A percentile compares a stretch with the other conserved stretches of the same genome.
These are phyloP conservation scores for Nitzschia sp. DNA, from an alignment of 108 stramenopile species.

Conservation along the genomic window DNA sequence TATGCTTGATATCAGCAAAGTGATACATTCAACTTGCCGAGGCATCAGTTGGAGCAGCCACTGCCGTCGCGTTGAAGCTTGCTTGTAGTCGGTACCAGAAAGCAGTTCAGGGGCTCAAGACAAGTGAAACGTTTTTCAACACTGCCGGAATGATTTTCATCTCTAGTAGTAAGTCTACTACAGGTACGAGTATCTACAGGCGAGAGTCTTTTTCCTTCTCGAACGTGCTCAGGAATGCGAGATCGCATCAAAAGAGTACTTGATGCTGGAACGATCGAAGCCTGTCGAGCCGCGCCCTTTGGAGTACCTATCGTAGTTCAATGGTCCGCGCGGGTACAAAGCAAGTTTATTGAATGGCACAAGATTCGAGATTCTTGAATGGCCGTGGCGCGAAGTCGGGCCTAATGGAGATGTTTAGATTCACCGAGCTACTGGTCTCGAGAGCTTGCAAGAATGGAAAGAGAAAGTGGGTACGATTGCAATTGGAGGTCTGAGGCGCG, in stretches of 20 bases:
- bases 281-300: too few relatives aligned
- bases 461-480: too few relatives aligned
- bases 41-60: background rate
- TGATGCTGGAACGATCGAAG: constrained; percentile 7
- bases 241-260: constrained; percentile 23
- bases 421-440: too few relatives aligned
- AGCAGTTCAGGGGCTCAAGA: constrained; percentile 22
- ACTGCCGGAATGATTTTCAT: constrained; percentile 55
- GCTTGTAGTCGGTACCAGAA: background rate
- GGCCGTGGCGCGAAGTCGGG: too few relatives aligned
- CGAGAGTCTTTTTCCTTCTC: constrained; percentile 38
- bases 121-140: constrained; percentile 41
- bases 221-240: constrained; percentile 24
- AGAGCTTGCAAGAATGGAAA: too few relatives aligned
- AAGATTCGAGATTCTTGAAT: too few relatives aligned
- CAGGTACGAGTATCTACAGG: too few relatives aligned
- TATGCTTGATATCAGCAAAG: constrained; percentile 71
- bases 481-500: too few relatives aligned
- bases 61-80: background rate
- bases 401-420: too few relatives aligned
- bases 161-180: constrained; percentile 66
- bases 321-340: too few relatives aligned
- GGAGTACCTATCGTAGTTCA: too few relatives aligned
- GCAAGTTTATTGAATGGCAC: too few relatives aligned
- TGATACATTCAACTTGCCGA: constrained; percentile 50